Evolutionary conservation across 2,329 filamentous ascomycete genomes (phyloP).

Genomic region (Ceratocystis colombiana): DNA sequence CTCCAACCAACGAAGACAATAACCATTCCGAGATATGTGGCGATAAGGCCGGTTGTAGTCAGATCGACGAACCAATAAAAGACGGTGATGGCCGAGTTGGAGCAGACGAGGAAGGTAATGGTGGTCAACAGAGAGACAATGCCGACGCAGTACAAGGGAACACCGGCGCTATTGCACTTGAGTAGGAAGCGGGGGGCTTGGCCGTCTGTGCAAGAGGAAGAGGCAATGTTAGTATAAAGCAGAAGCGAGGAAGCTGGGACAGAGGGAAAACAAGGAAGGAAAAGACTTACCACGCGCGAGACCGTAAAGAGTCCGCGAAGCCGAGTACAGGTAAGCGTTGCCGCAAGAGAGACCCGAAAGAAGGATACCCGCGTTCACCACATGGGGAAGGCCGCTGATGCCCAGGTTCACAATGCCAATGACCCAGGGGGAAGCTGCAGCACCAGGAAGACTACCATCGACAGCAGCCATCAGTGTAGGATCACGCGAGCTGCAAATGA

Average conservation of each 20-base stretch:
- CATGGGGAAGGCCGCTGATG: conserved; percentile 51
- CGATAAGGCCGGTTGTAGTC: conserved; percentile 48
- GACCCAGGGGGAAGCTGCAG: conserved; percentile 48
- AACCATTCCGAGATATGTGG: conserved; percentile 51
- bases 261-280: not conserved
- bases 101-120: conserved; percentile 44
- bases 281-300: conserved; percentile 35
- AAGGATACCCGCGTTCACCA: conserved; percentile 42
- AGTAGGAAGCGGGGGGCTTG: conserved; percentile 44
- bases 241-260: not conserved
- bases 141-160: conserved; percentile 49
- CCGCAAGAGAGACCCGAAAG: conserved; percentile 39
- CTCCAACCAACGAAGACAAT: conserved; percentile 41
- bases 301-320: conserved; percentile 42
- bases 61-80: conserved; percentile 47
- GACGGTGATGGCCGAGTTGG: conserved; percentile 40
- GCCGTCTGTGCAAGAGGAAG: conserved; percentile 32
- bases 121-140: conserved; percentile 46
- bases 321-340: conserved; percentile 45
- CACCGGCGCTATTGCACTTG: conserved; percentile 50
- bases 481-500: conserved; percentile 48
- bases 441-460: conserved; percentile 42
- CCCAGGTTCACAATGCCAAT: conserved; percentile 50
- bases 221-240: conserved; percentile 26
- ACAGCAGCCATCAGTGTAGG: conserved; percentile 36